phyloP scores from a whole-genome alignment of 2,329 filamentous ascomycete species.

The Fusarium albosuccineum region DNA sequence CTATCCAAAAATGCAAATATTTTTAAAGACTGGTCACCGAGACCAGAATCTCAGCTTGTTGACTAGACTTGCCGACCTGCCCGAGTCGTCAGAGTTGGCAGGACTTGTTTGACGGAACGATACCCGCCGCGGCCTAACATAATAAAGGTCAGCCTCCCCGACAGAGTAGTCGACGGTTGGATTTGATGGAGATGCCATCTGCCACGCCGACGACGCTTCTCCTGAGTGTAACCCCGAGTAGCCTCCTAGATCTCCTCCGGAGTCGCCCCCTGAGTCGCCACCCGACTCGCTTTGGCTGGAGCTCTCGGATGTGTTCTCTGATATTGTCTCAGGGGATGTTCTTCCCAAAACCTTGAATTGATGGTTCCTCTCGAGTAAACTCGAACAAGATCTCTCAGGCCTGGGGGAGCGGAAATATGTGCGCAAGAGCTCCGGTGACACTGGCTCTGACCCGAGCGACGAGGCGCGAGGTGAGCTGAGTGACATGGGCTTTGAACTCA shows the following conservation, averaged over 20 bases:
- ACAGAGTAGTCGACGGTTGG: slow-evolving; percentile 52
- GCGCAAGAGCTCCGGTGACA: slow-evolving; percentile 23
- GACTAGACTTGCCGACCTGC: background rate
- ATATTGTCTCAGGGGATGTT: background rate
- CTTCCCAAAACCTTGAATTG: slow-evolving; percentile 13
- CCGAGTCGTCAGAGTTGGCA: background rate
- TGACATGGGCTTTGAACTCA: slow-evolving; percentile 7
- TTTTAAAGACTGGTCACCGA: background rate
- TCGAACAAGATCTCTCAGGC: slow-evolving; percentile 16
- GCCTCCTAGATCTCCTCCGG: slow-evolving; percentile 2
- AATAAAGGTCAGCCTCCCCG: slow-evolving; percentile 53
- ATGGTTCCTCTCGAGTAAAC: slow-evolving; percentile 8
- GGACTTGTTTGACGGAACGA: slow-evolving; percentile 27
- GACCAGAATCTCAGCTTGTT: slow-evolving; percentile 34
- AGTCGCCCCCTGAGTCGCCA: background rate
- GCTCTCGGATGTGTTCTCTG: background rate
- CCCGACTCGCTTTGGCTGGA: slow-evolving; percentile 12
- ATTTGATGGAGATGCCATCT: slow-evolving; percentile 27
- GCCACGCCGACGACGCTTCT: slow-evolving; percentile 11
- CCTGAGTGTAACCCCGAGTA: background rate
- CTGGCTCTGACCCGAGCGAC: slow-evolving; percentile 15
- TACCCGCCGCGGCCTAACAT: slow-evolving; percentile 39
- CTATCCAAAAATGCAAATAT: background rate
- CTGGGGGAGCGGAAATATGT: slow-evolving; percentile 43
- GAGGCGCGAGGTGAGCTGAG: slow-evolving; percentile 3